A percentile compares a stretch with the other conserved stretches of the same genome.
phyloP scores from a whole-genome alignment of 345 rosid genomes.

The Mangifera indica region DNA sequence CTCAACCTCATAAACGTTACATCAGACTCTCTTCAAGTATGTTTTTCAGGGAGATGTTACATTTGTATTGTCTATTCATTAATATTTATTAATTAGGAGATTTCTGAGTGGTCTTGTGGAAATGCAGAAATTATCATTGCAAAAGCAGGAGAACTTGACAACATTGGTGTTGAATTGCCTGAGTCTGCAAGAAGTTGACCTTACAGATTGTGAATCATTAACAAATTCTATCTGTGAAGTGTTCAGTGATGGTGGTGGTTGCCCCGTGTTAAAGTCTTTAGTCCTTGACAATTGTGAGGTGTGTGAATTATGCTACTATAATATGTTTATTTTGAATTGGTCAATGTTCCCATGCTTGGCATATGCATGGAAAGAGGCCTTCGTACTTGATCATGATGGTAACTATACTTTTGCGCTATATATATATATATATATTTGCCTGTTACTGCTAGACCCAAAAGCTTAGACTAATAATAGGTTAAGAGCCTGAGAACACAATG shows the following conservation, averaged over 20 bases:
- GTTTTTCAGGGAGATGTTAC: constrained; percentile 12
- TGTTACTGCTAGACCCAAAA: too few species aligned
- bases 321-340: background rate
- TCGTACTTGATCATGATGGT: background rate
- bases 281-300: constrained; percentile 97
- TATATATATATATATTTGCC: too few species aligned
- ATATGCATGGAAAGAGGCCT: background rate
- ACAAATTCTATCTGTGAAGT: constrained; percentile 79
- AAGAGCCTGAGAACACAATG: background rate
- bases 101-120: constrained; percentile 19
- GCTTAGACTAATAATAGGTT: background rate
- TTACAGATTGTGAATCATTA: constrained; percentile 91
- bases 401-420: too few species aligned
- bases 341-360: background rate
- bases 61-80: constrained; percentile 13
- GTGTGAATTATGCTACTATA: constrained; percentile 17
- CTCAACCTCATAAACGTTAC: constrained; percentile 71
- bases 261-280: constrained; percentile 84
- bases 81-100: background rate
- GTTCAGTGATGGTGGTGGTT: constrained; percentile 90
- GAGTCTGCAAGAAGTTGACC: constrained; percentile 89
- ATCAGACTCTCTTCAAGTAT: constrained; percentile 80
- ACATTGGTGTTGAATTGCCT: constrained; percentile 74
- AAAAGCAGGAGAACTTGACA: constrained; percentile 89
- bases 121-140: constrained; percentile 83